These are phyloP conservation scores for Penicillium freii DNA, from an alignment of 2,329 filamentous ascomycete species.

Conservation along the genomic window DNA sequence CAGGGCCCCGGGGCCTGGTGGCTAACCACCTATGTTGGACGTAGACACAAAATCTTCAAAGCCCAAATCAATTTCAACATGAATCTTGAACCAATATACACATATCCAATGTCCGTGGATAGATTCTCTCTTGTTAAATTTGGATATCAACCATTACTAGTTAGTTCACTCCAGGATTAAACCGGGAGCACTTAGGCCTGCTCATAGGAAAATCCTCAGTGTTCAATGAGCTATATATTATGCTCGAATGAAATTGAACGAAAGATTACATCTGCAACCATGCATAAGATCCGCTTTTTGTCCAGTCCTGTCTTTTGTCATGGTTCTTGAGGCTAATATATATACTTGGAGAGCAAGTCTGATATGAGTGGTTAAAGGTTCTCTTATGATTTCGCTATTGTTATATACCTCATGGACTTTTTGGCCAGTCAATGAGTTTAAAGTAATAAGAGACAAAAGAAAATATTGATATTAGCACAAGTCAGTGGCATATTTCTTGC, in stretches of 20 bases:
- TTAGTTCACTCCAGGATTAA: no score
- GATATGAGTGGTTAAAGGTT: not conserved
- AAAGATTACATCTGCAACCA: no score
- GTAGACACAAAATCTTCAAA: not conserved
- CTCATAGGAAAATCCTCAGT: no score
- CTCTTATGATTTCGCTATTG: no score
- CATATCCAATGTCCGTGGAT: not conserved
- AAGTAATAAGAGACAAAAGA: not conserved
- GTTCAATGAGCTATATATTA: no score
- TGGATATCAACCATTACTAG: not conserved
- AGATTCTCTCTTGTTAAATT: not conserved
- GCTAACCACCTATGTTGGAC: not conserved
- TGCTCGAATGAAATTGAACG: no score
- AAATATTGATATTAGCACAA: not conserved
- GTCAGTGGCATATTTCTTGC: constrained; percentile 3
- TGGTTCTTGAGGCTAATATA: no score
- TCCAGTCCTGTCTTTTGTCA: no score
- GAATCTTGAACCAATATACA: not conserved
- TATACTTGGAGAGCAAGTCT: no score
- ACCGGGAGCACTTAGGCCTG: no score
- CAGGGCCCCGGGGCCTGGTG: no score
- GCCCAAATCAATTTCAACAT: not conserved
- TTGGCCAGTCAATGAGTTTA: not conserved
- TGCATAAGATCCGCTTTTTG: no score
- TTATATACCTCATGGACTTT: not conserved